phyloP scores from a whole-genome alignment of 345 rosid species.

The Hypericum androsaemum region DNA sequence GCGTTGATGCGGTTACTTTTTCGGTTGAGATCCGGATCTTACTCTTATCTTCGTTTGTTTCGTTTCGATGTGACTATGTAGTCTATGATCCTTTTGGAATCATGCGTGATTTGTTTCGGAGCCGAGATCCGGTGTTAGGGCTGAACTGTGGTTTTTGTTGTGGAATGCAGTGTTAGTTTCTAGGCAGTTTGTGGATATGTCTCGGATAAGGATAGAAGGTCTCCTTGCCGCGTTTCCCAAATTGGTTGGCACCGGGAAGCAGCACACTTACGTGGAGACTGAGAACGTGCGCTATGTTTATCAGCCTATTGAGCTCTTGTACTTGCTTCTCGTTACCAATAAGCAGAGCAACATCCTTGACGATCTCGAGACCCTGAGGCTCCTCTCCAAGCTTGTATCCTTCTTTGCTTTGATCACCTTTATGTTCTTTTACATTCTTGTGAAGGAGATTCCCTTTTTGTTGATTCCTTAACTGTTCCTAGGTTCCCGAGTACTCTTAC shows the following conservation, averaged over 20 bases:
- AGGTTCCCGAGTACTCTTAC: constrained; percentile 89
- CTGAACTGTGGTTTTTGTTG: not conserved
- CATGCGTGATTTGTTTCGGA: too few species aligned
- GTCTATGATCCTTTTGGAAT: too few species aligned
- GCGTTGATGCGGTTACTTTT: too few species aligned
- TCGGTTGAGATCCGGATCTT: too few species aligned
- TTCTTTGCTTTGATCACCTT: constrained; percentile 12
- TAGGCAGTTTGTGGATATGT: constrained; percentile 96
- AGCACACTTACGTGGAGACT: constrained; percentile 93
- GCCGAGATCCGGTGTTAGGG: too few species aligned
- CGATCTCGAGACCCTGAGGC: constrained; percentile 85
- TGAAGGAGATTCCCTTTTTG: not conserved
- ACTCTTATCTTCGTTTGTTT: too few species aligned
- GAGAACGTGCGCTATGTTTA: constrained; percentile 97
- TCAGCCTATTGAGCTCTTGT: constrained; percentile 88
- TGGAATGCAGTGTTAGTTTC: constrained; percentile 74
- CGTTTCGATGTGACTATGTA: too few species aligned
- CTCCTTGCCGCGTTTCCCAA: constrained; percentile 99
- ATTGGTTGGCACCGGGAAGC: constrained; percentile 93
- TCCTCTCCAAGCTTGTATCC: constrained; percentile 93
- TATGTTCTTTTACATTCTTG: not conserved
- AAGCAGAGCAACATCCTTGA: constrained; percentile 98
- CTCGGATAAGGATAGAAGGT: constrained; percentile 90
- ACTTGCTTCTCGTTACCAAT: constrained; percentile 86
- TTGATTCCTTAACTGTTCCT: constrained; percentile 38